phyloP scores from a whole-genome alignment of 257 asterid genomes.

The Nemophila menziesii region DNA sequence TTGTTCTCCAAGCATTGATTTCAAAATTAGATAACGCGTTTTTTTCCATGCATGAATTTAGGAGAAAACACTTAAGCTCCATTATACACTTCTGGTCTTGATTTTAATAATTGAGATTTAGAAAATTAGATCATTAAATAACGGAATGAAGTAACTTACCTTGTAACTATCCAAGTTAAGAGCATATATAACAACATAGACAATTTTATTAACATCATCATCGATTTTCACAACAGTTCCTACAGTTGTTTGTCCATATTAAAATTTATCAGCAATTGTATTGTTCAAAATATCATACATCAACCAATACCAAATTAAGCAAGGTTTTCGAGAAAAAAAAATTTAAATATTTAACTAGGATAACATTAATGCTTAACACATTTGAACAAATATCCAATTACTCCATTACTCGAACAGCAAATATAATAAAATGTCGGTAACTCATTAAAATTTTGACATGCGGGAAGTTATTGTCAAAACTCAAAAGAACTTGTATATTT shows the following conservation, averaged over 20 bases:
- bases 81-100: conserved; percentile 42
- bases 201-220: conserved; percentile 68
- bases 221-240: conserved; percentile 82
- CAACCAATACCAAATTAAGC: too few species aligned
- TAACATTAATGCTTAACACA: too few species aligned
- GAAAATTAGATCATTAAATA: not conserved
- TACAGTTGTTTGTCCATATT: conserved; percentile 81
- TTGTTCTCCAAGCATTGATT: conserved; percentile 32
- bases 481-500: too few species aligned
- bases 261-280: too few species aligned
- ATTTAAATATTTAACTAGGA: too few species aligned
- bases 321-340: too few species aligned
- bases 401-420: too few species aligned
- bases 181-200: conserved; percentile 54
- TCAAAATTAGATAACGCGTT: conserved; percentile 30
- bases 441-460: too few species aligned
- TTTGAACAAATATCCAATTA: too few species aligned
- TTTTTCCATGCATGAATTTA: conserved; percentile 39
- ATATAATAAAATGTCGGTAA: too few species aligned
- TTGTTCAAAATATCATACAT: too few species aligned
- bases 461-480: too few species aligned
- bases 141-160: conserved; percentile 32
- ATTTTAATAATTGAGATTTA: conserved; percentile 1
- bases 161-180: conserved; percentile 72
- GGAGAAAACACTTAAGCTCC: conserved; percentile 53